Percentiles rank a stretch among this genome's conserved stretches.
phyloP scores from a whole-genome alignment of 257 asterid species.

The Rauvolfia tetraphylla region DNA sequence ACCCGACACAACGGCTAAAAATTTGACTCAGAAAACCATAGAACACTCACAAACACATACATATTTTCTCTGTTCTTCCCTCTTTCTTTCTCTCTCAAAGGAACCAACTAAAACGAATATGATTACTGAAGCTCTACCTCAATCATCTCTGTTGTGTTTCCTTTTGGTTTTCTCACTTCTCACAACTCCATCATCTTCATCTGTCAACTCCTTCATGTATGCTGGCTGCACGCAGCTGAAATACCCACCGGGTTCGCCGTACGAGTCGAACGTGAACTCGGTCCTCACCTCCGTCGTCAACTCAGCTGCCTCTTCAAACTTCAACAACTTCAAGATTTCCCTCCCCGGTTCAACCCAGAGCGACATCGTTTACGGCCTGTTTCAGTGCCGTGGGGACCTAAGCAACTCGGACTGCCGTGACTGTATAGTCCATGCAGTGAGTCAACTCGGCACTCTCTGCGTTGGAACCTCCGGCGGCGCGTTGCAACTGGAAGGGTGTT shows the following conservation, averaged over 20 bases:
- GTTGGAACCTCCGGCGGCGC: constrained; percentile 63
- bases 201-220: constrained; percentile 40
- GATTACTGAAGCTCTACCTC: constrained; percentile 20
- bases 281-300: constrained; percentile 58
- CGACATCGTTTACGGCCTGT: constrained; percentile 67
- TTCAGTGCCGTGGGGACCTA: constrained; percentile 85
- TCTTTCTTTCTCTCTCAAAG: neutral
- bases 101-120: constrained; percentile 21
- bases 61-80: neutral
- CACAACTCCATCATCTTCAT: constrained; percentile 21
- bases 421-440: constrained; percentile 53
- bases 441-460: constrained; percentile 55
- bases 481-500: constrained; percentile 78
- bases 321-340: constrained; percentile 70
- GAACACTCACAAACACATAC: neutral
- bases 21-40: constrained; percentile 6
- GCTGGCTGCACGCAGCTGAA: constrained; percentile 70
- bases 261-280: constrained; percentile 68
- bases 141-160: constrained; percentile 14
- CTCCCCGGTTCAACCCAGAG: constrained; percentile 46
- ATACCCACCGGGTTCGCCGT: constrained; percentile 44
- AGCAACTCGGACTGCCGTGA: constrained; percentile 42
- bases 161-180: constrained; percentile 14
- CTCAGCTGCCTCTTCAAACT: constrained; percentile 51
- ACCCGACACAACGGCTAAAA: neutral